phyloP scores from a whole-genome alignment of 1,139 yeast species.

The Suhomyces maxii region DNA sequence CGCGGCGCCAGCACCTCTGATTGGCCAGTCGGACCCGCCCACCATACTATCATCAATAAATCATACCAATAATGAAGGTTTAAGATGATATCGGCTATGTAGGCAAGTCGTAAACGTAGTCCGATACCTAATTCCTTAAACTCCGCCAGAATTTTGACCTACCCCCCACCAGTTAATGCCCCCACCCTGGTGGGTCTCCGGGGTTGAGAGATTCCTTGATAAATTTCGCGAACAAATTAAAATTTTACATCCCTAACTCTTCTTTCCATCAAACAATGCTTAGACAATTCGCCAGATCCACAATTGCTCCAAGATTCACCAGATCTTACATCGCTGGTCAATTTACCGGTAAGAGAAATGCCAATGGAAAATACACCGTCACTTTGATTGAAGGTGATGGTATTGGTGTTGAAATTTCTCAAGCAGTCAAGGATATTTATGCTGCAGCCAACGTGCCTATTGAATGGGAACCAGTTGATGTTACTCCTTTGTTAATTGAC shows the following conservation, averaged over 20 bases:
- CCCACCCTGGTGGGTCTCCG: background rate
- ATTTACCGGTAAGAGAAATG: constrained; percentile 47
- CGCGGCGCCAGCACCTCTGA: constrained; percentile 5
- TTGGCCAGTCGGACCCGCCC: constrained; percentile 1
- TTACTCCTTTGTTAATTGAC: constrained; percentile 86
- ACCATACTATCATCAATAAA: background rate
- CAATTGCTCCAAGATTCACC: constrained; percentile 41
- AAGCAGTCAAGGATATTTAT: constrained; percentile 88
- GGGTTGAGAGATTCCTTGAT: background rate
- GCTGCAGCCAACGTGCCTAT: constrained; percentile 93
- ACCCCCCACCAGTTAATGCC: background rate
- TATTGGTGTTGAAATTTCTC: constrained; percentile 93
- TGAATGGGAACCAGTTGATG: constrained; percentile 97
- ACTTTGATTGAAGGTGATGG: constrained; percentile 99
- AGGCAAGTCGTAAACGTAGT: background rate
- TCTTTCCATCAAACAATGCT: constrained; percentile 29
- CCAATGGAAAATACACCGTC: constrained; percentile 79
- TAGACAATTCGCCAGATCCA: constrained; percentile 41
- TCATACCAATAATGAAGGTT: no score
- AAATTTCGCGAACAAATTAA: constrained; percentile 9
- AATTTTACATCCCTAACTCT: constrained; percentile 11
- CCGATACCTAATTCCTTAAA: background rate
- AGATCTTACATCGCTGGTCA: constrained; percentile 52
- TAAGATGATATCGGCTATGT: no score
- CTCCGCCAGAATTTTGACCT: background rate